phyloP scores from a whole-genome alignment of 2,329 filamentous ascomycete genomes.

The Beauveria varroae region DNA sequence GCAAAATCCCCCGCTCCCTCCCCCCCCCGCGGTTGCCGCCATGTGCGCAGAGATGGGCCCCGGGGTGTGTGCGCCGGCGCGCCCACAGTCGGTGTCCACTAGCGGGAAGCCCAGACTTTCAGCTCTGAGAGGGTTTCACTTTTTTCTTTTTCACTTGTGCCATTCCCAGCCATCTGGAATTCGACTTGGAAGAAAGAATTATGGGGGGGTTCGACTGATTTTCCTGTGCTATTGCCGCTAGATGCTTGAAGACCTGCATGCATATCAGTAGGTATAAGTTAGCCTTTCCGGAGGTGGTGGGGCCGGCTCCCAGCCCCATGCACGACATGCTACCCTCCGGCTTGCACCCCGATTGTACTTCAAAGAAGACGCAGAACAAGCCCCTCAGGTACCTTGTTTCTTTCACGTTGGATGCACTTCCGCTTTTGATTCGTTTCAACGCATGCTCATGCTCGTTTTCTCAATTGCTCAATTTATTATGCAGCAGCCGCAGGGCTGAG shows the following conservation, averaged over 20 bases:
- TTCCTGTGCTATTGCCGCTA: neutral
- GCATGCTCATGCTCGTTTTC: neutral
- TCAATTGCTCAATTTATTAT: neutral
- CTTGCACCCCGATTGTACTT: neutral
- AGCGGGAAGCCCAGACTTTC: neutral
- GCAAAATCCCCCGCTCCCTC: too few relatives aligned
- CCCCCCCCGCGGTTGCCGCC: neutral
- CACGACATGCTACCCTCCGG: neutral
- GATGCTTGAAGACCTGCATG: neutral
- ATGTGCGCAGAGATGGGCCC: neutral
- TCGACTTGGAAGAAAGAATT: too few relatives aligned
- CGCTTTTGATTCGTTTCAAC: neutral
- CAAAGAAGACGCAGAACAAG: neutral
- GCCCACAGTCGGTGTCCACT: neutral
- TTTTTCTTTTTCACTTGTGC: neutral
- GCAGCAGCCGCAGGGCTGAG: neutral
- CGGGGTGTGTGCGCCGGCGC: neutral
- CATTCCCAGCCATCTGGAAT: too few relatives aligned
- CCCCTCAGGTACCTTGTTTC: neutral
- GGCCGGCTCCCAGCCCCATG: neutral
- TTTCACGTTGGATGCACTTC: neutral
- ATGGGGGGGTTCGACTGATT: too few relatives aligned
- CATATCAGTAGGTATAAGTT: neutral
- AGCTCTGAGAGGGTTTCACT: neutral
- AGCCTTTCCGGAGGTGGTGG: slow-evolving; percentile 1